phyloP scores from a whole-genome alignment of 768 basidiomycete genomes.

The Clavulina sp. region DNA sequence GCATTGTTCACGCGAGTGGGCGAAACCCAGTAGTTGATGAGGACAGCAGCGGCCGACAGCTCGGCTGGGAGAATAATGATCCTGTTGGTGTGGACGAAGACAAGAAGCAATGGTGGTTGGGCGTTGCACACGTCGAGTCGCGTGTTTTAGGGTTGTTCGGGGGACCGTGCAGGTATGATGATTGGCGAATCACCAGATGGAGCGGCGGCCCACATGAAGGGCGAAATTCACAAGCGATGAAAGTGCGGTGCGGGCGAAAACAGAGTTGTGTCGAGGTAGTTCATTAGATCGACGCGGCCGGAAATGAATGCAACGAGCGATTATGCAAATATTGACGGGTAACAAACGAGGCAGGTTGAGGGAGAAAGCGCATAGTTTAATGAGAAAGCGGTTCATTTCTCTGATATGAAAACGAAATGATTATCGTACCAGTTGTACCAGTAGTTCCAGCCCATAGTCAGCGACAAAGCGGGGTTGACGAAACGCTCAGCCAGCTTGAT shows the following conservation, averaged over 20 bases:
- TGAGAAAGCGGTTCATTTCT: neutral
- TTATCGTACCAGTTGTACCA: conserved; percentile 19
- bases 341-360: no score
- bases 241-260: neutral
- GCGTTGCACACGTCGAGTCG: no score
- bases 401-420: conserved; percentile 5
- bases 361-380: no score
- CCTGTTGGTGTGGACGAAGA: neutral
- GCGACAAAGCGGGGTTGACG: conserved; percentile 57
- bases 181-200: no score
- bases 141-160: no score
- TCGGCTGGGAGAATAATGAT: conserved; percentile 18
- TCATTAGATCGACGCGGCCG: neutral
- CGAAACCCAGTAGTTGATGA: conserved; percentile 66
- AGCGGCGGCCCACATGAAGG: no score
- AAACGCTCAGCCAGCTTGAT: conserved; percentile 60
- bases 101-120: no score
- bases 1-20: conserved; percentile 26
- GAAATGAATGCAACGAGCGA: neutral
- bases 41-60: conserved; percentile 27
- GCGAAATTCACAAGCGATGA: neutral
- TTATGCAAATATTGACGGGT: neutral
- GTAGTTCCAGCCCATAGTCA: conserved; percentile 20
- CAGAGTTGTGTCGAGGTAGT: neutral
- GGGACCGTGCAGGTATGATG: no score